Evolutionary conservation across 148 eudicot species (phyloP).

Genomic region (Gaultheria prostrata): DNA sequence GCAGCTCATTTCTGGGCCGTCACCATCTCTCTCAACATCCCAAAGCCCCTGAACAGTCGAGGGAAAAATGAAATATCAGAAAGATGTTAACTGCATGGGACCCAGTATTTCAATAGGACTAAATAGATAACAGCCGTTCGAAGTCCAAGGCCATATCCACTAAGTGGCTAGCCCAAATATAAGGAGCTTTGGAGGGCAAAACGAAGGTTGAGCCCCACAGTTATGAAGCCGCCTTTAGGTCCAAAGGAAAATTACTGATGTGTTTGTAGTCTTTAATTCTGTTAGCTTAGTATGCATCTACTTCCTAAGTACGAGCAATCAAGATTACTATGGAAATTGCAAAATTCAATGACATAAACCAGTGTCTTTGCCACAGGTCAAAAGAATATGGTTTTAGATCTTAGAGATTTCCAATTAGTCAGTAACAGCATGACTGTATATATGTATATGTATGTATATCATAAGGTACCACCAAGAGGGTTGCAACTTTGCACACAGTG

Average conservation of each 20-base stretch:
- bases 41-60: slow-evolving; percentile 59
- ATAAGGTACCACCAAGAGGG: neutral
- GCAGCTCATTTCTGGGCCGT: slow-evolving; percentile 46
- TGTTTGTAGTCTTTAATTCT: neutral
- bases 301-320: neutral
- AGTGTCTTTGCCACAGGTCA: neutral
- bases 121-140: neutral
- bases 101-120: neutral
- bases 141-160: neutral
- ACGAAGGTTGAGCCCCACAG: neutral
- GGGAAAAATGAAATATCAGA: neutral
- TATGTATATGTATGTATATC: neutral
- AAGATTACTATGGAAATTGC: neutral
- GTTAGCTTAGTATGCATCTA: neutral
- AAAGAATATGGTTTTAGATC: neutral
- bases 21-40: slow-evolving; percentile 64
- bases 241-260: neutral
- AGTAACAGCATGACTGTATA: neutral
- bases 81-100: neutral
- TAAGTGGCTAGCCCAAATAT: neutral
- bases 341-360: neutral
- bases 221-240: neutral
- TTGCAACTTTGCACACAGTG: neutral
- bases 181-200: neutral
- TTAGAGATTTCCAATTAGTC: neutral